A percentile compares a stretch with the other conserved stretches of the same genome.
Evolutionary conservation across 2,329 filamentous ascomycete genomes (phyloP).

Genomic region (Pestalotiopsis fici): DNA sequence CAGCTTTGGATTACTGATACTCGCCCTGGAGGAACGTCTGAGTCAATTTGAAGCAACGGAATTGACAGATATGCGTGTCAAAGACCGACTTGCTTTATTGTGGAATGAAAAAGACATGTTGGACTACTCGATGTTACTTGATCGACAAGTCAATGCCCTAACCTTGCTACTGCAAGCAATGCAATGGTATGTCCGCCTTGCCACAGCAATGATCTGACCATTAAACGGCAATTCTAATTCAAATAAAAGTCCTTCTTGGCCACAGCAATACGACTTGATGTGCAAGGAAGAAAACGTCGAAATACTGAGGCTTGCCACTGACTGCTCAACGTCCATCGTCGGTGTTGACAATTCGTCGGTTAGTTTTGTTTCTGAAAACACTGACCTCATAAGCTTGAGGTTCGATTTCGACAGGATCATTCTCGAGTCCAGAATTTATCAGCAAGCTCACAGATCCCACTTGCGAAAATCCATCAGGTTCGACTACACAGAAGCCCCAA

Average conservation of each 20-base stretch:
- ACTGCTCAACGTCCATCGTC: not conserved
- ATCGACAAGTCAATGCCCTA: slow-evolving; percentile 19
- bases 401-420: not conserved
- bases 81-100: slow-evolving; percentile 11
- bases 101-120: slow-evolving; percentile 15
- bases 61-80: not conserved
- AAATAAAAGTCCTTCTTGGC: not conserved
- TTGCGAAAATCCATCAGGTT: not conserved
- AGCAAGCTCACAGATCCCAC: not conserved
- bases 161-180: slow-evolving; percentile 18
- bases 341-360: not conserved
- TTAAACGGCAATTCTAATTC: not conserved
- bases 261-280: not conserved
- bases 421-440: not conserved
- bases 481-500: too few species aligned
- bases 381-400: not conserved
- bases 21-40: not conserved
- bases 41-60: not conserved
- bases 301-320: not conserved
- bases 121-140: slow-evolving; percentile 13
- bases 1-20: not conserved
- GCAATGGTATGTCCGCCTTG: slow-evolving; percentile 15
- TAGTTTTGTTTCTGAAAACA: not conserved
- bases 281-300: not conserved
- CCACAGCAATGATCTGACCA: not conserved